phyloP scores from a whole-genome alignment of 305 asterid genomes.

The Plantago lanceolata region DNA sequence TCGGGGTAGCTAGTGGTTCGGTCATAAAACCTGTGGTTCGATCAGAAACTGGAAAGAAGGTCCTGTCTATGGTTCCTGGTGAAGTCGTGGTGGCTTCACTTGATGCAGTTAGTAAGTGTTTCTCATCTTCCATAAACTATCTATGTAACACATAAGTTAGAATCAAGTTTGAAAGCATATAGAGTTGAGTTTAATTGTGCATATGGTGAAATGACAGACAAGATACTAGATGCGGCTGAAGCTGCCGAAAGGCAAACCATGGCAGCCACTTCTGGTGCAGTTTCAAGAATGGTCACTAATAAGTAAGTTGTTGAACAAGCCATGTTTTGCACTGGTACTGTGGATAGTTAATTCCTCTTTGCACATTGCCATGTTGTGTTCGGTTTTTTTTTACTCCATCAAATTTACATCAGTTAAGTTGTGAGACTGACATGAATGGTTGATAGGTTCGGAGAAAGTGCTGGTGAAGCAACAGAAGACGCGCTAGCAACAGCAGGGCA shows the following conservation, averaged over 20 bases:
- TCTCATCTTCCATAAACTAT: not conserved
- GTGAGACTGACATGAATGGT: not conserved
- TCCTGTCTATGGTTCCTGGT: constrained; percentile 67
- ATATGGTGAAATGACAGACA: constrained; percentile 41
- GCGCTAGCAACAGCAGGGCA: constrained; percentile 73
- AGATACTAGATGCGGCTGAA: constrained; percentile 76
- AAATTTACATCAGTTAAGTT: too few relatives aligned
- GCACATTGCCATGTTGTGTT: too few relatives aligned
- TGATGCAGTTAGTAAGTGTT: constrained; percentile 66
- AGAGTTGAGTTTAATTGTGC: not conserved
- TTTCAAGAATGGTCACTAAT: constrained; percentile 50
- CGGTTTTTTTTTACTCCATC: too few relatives aligned
- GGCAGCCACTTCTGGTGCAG: constrained; percentile 74
- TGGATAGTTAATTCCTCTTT: not conserved
- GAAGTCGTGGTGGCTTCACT: constrained; percentile 79
- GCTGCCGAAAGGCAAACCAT: constrained; percentile 80
- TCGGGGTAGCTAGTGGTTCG: constrained; percentile 61
- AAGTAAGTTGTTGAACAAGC: constrained; percentile 29
- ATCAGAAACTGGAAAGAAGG: constrained; percentile 61
- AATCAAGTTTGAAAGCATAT: not conserved
- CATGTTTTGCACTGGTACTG: not conserved
- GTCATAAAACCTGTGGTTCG: constrained; percentile 55
- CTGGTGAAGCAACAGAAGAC: constrained; percentile 80
- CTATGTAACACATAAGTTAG: not conserved
- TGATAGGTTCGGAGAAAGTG: constrained; percentile 69